A percentile compares a stretch with the other conserved stretches of the same genome.
phyloP scores from a whole-genome alignment of 2,329 filamentous ascomycete genomes.

The Fusarium sp. region DNA sequence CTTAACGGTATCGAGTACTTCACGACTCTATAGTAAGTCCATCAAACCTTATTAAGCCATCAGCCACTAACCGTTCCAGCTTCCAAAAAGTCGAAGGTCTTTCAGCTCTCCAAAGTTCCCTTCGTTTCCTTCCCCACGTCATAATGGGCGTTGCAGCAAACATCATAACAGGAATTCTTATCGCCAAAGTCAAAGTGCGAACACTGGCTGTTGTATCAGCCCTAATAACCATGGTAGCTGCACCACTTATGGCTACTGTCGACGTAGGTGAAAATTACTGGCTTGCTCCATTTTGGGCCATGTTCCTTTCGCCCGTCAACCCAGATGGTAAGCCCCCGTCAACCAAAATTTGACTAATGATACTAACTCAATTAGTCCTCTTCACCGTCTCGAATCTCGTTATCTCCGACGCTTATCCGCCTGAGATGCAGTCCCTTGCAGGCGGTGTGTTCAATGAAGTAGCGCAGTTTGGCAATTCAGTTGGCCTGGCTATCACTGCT shows the following conservation, averaged over 20 bases:
- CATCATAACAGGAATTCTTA: slow-evolving; percentile 56
- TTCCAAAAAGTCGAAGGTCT: slow-evolving; percentile 61
- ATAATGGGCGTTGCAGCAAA: slow-evolving; percentile 57
- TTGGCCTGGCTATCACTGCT: slow-evolving; percentile 63
- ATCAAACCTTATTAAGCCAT: accelerated
- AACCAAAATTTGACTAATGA: accelerated
- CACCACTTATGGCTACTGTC: slow-evolving; percentile 66
- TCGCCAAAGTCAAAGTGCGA: slow-evolving; percentile 53
- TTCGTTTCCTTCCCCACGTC: slow-evolving; percentile 61
- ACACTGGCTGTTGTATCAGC: slow-evolving; percentile 54
- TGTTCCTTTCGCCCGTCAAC: slow-evolving; percentile 58
- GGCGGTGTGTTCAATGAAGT: slow-evolving; percentile 70
- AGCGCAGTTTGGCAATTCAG: slow-evolving; percentile 65
- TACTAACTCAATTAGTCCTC: slow-evolving; percentile 51
- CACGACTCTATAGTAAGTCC: slow-evolving; percentile 57
- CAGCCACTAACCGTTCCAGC: slow-evolving; percentile 39
- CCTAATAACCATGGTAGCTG: slow-evolving; percentile 58
- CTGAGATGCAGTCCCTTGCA: slow-evolving; percentile 65
- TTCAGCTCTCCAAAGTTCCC: slow-evolving; percentile 58
- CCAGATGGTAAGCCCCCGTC: slow-evolving; percentile 50
- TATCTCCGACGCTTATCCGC: slow-evolving; percentile 65
- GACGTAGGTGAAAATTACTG: slow-evolving; percentile 62
- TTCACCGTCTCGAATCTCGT: slow-evolving; percentile 67
- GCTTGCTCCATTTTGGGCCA: slow-evolving; percentile 57
- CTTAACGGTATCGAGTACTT: slow-evolving; percentile 62